Base-by-base conservation (phyloP, 768 basidiomycete species). In the Mycena capillaripes region DNA sequence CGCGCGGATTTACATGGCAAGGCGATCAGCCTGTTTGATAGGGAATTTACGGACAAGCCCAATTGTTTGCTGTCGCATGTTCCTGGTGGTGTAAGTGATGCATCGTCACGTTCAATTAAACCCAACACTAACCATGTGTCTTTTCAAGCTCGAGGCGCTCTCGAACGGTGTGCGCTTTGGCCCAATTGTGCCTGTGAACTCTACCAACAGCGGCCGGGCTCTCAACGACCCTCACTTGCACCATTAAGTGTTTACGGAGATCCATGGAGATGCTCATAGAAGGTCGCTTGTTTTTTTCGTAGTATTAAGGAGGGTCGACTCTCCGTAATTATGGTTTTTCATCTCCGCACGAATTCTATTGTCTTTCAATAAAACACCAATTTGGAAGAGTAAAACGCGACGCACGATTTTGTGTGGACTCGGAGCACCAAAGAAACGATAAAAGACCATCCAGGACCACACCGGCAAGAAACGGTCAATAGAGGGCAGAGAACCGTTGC, bases 101-200 rank as follows among this genome's bases (percentile, higher is more conserved):
- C 19, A 30, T 46, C 29, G 42, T 21, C 23, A 21, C 5, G 29
- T 21, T 44, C 9, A 55, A 61, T 46, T 7, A 16, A 11, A 42
- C 40, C 17, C 21, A 10, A n/a, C 1, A 5, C 25, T 42, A 29
- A 60, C 25, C 40, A 61, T n/a, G n/a, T n/a, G n/a, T 61, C 17
- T 23, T 23, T 46, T 44, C 2, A 9, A 66, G 64, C 38, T 57
- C 21, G 53, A 25, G 16, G 64, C 27, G 0, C 53, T 66, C 19
- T 23, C 27, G 12, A 42, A 53, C 17, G 64, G 46, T 46, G 3
- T 66, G 40, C 27, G 52, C 10, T 53, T 66, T 17, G 64, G 64
- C 30, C 64, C 55, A 3, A 66, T 66, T 17, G 64, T 66, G 25
- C 64, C 64, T 19, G 50, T 34, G 30, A 52, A 53, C 27, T 64